These are phyloP conservation scores for Nakazawaea ishiwadae DNA, from an alignment of 805 yeast genomes.

Conservation along the genomic window DNA sequence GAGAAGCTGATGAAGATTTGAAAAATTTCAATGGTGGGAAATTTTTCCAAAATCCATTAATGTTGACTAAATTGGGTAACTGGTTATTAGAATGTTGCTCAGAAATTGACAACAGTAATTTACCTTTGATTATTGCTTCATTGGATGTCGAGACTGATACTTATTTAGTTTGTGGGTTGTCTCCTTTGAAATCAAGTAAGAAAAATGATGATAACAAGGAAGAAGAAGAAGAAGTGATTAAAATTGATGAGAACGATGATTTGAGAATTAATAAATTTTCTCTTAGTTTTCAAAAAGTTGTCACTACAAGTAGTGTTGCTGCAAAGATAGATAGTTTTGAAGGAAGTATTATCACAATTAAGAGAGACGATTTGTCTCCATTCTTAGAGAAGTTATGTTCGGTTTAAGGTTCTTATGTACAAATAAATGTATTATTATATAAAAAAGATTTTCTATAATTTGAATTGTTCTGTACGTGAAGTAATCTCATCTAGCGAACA, in stretches of 20 bases:
- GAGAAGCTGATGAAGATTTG: slow-evolving; percentile 12
- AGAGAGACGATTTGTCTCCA: slow-evolving; percentile 82
- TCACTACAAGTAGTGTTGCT: slow-evolving; percentile 78
- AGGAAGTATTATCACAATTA: slow-evolving; percentile 85
- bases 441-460: background rate
- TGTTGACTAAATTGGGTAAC: slow-evolving; percentile 75
- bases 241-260: slow-evolving; percentile 35
- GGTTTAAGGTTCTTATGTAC: background rate
- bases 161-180: slow-evolving; percentile 83
- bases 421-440: background rate
- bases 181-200: slow-evolving; percentile 66
- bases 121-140: slow-evolving; percentile 85
- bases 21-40: slow-evolving; percentile 34
- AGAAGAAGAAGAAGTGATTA: slow-evolving; percentile 18
- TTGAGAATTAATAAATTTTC: slow-evolving; percentile 69
- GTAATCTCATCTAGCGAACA: slow-evolving; percentile 25
- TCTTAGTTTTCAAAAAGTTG: slow-evolving; percentile 85
- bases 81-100: slow-evolving; percentile 92
- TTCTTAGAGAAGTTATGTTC: slow-evolving; percentile 66
- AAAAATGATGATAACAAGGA: slow-evolving; percentile 26
- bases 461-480: background rate
- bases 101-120: slow-evolving; percentile 61
- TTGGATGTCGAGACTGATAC: slow-evolving; percentile 70
- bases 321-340: slow-evolving; percentile 93
- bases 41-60: slow-evolving; percentile 80